These are phyloP conservation scores for Melampsora larici-populina DNA, from an alignment of 1,284 basidiomycete genomes.

Conservation along the genomic window DNA sequence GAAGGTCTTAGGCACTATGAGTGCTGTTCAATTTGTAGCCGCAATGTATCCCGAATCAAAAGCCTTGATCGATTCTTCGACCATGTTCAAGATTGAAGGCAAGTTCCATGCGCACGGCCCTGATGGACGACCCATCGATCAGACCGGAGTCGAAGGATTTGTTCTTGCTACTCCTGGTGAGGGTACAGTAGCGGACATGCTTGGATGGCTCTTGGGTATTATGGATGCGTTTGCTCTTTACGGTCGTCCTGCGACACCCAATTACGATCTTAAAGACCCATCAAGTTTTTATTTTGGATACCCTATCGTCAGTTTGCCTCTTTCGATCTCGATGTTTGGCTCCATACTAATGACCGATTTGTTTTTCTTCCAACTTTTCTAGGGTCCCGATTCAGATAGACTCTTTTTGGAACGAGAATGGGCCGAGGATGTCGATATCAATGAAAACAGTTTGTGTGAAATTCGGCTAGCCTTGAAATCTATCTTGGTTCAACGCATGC, in stretches of 20 bases:
- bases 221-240: conserved; percentile 47
- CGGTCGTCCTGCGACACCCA: conserved; percentile 51
- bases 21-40: conserved; percentile 59
- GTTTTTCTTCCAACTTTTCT: conserved; percentile 50
- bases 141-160: conserved; percentile 66
- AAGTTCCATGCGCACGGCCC: conserved; percentile 63
- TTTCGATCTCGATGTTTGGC: conserved; percentile 53
- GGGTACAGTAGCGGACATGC: conserved; percentile 67
- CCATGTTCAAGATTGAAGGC: conserved; percentile 83
- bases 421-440: conserved; percentile 72
- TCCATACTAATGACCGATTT: conserved; percentile 47
- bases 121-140: conserved; percentile 56
- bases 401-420: conserved; percentile 85
- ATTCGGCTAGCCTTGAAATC: conserved; percentile 65
- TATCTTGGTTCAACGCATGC: conserved; percentile 68
- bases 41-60: conserved; percentile 92
- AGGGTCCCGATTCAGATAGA: conserved; percentile 57
- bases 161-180: conserved; percentile 78
- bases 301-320: conserved; percentile 33
- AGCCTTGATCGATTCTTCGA: conserved; percentile 79
- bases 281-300: conserved; percentile 27
- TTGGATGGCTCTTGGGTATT: conserved; percentile 81
- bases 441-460: conserved; percentile 70
- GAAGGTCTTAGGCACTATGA: neutral
- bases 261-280: conserved; percentile 49